These are phyloP conservation scores for Kluyveromyces siamensis DNA, from an alignment of 805 yeast genomes.

Conservation along the genomic window DNA sequence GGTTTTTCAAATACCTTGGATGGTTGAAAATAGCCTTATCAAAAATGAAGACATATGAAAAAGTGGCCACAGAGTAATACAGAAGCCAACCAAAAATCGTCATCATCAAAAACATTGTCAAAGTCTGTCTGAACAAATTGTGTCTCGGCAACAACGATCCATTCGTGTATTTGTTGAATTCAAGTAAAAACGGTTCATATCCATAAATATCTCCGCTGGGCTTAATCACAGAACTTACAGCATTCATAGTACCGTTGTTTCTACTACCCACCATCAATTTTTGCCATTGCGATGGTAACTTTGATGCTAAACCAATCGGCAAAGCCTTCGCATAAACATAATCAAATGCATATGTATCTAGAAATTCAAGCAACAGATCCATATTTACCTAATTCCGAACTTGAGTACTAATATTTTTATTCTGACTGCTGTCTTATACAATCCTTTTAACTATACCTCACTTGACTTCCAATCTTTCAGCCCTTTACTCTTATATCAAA, in stretches of 20 bases:
- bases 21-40: slow-evolving; percentile 89
- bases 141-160: slow-evolving; percentile 67
- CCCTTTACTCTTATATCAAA: neutral
- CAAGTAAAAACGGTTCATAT: slow-evolving; percentile 47
- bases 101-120: slow-evolving; percentile 60
- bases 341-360: slow-evolving; percentile 70
- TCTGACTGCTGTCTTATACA: neutral
- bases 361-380: slow-evolving; percentile 85
- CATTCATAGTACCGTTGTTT: neutral
- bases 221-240: slow-evolving; percentile 9
- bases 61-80: slow-evolving; percentile 63
- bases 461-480: neutral
- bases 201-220: slow-evolving; percentile 45
- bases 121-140: slow-evolving; percentile 59
- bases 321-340: slow-evolving; percentile 57
- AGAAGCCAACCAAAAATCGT: slow-evolving; percentile 81
- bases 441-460: neutral
- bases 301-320: slow-evolving; percentile 45
- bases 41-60: slow-evolving; percentile 72
- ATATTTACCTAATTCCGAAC: slow-evolving; percentile 29
- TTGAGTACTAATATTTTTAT: neutral
- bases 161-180: slow-evolving; percentile 46
- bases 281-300: slow-evolving; percentile 23
- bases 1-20: slow-evolving; percentile 92
- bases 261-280: slow-evolving; percentile 13